These are phyloP conservation scores for Pythium myriotylum DNA, from an alignment of 352 stramenopile species.

Conservation along the genomic window DNA sequence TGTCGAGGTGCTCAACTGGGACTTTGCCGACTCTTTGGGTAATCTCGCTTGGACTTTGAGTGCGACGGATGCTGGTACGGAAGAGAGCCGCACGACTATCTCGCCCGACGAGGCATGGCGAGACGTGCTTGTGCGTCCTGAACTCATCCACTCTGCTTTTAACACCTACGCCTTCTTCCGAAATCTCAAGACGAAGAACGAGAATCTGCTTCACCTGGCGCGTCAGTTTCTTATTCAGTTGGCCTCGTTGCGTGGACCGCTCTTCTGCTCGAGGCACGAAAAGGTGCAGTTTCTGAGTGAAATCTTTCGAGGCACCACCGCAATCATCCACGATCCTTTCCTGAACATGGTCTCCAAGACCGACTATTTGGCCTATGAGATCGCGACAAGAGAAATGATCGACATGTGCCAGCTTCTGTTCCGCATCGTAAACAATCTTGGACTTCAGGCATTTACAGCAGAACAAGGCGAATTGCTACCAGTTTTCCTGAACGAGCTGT, in stretches of 20 bases:
- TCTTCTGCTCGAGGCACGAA: slow-evolving; percentile 67
- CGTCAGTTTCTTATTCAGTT: slow-evolving; percentile 83
- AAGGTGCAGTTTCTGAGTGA: slow-evolving; percentile 71
- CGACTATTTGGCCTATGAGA: slow-evolving; percentile 63
- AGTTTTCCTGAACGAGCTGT: slow-evolving; percentile 69
- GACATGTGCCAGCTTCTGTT: slow-evolving; percentile 84
- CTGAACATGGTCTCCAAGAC: slow-evolving; percentile 68
- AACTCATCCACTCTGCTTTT: slow-evolving; percentile 85
- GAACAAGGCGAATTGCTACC: slow-evolving; percentile 49
- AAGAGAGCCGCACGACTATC: slow-evolving; percentile 47
- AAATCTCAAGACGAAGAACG: slow-evolving; percentile 66
- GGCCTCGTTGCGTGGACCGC: slow-evolving; percentile 67
- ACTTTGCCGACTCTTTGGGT: slow-evolving; percentile 57
- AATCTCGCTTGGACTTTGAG: slow-evolving; percentile 77
- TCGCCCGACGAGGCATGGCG: slow-evolving; percentile 70
- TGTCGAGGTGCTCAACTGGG: slow-evolving; percentile 83
- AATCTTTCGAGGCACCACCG: slow-evolving; percentile 67
- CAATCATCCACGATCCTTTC: slow-evolving; percentile 70
- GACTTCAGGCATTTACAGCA: slow-evolving; percentile 48
- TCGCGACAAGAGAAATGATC: slow-evolving; percentile 81
- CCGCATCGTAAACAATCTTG: slow-evolving; percentile 78
- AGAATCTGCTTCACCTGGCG: slow-evolving; percentile 72
- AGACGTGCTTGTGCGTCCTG: slow-evolving; percentile 61
- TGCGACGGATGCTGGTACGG: slow-evolving; percentile 29
- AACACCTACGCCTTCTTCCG: slow-evolving; percentile 86